phyloP scores from a whole-genome alignment of 139 green algal species.

The Yamagishiella unicocca region DNA sequence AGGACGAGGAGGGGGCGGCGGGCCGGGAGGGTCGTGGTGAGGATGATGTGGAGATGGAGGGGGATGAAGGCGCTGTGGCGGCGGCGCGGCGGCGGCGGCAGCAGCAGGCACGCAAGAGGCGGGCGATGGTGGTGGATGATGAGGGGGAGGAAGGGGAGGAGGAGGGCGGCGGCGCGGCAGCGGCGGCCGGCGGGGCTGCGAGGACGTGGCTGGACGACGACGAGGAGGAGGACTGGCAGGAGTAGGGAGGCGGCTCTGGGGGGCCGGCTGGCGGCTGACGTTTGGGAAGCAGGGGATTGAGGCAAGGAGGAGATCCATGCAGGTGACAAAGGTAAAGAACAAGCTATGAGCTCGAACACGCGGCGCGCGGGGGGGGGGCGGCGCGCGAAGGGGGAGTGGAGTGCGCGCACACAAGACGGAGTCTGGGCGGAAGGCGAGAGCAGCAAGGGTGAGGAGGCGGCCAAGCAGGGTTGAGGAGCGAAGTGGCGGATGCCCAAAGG shows the following conservation, averaged over 20 bases:
- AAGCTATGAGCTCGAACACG: too few relatives aligned
- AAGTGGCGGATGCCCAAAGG: too few relatives aligned
- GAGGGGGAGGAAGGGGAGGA: conserved; percentile 4
- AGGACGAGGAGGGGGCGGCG: not conserved
- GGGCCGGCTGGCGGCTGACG: too few relatives aligned
- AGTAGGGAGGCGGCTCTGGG: not conserved
- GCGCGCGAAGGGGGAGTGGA: too few relatives aligned
- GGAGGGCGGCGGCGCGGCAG: not conserved
- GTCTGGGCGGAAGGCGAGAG: too few relatives aligned
- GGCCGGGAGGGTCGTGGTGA: not conserved
- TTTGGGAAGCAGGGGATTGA: too few relatives aligned
- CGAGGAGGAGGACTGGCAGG: conserved; percentile 22
- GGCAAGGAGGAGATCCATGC: too few relatives aligned
- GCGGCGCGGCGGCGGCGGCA: not conserved
- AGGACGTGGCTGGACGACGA: conserved; percentile 32
- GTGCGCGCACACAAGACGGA: too few relatives aligned
- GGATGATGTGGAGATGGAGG: conserved; percentile 18
- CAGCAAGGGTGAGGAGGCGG: too few relatives aligned
- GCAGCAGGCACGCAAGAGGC: not conserved
- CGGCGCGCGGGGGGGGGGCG: too few relatives aligned
- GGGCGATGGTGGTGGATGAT: conserved; percentile 4
- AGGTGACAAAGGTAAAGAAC: too few relatives aligned
- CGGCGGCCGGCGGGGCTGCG: not conserved
- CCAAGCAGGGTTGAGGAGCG: too few relatives aligned
- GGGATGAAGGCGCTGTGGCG: not conserved